Evolutionary conservation across 306 rosid species (phyloP).

Genomic region (barrel medic (Medicago truncatula)): MtrunA17r5.0-ANR NC_053044.1:27806001-27806500

Average conservation of each 20-base stretch:
- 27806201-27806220: background rate
- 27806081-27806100: background rate
- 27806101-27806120: constrained; percentile 26
- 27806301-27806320: background rate
- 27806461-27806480: too few species aligned
- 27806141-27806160: constrained; percentile 39
- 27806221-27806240: too few species aligned
- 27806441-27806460: too few species aligned
- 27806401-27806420: too few species aligned
- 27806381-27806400: too few species aligned
- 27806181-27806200: constrained; percentile 32
- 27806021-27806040: constrained; percentile 26
- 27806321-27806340: background rate
- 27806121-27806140: constrained; percentile 45
- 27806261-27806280: too few species aligned
- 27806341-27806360: background rate
- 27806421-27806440: too few species aligned
- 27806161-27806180: constrained; percentile 48
- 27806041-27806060: constrained; percentile 52
- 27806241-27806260: too few species aligned
- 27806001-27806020: background rate
- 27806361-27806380: too few species aligned
- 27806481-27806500: too few species aligned
- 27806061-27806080: constrained; percentile 46
- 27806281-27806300: too few species aligned